Evolutionary conservation across 768 basidiomycete genomes (phyloP).

Genomic region (Tulasnella calospora): DNA sequence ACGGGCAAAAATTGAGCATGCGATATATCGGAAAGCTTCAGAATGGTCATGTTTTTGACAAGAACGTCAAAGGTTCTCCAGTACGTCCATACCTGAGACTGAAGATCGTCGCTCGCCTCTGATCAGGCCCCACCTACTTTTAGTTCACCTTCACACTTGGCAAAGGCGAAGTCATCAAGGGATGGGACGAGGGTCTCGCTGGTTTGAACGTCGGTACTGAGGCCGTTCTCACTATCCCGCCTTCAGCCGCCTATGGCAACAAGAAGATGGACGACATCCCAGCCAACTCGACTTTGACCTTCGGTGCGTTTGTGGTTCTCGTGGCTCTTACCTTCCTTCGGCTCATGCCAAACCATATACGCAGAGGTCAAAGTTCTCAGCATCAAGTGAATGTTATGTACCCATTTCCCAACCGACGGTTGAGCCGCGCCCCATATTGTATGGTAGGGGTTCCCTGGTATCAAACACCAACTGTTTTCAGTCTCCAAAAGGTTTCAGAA

Average conservation of each 20-base stretch:
- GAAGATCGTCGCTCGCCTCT: not conserved
- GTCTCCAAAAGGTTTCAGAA: not conserved
- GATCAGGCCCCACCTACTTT: not conserved
- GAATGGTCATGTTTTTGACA: constrained; percentile 35
- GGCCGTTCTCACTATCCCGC: constrained; percentile 40
- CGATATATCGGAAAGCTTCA: constrained; percentile 46
- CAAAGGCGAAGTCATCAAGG: constrained; percentile 45
- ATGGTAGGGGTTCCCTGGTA: not conserved
- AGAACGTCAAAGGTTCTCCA: constrained; percentile 42
- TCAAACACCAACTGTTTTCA: not conserved
- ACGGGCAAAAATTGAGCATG: constrained; percentile 44
- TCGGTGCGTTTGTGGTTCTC: constrained; percentile 30
- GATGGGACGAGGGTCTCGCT: constrained; percentile 44
- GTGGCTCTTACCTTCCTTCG: not conserved
- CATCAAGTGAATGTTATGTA: constrained; percentile 28
- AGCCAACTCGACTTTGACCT: constrained; percentile 39
- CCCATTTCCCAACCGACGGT: not conserved
- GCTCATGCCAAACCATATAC: not conserved
- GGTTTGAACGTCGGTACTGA: constrained; percentile 48
- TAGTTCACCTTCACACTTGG: constrained; percentile 41
- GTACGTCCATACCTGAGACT: constrained; percentile 34
- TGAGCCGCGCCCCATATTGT: not conserved
- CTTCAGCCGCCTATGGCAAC: constrained; percentile 34
- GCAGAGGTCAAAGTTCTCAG: constrained; percentile 32
- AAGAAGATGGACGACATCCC: constrained; percentile 40